Evolutionary conservation across 2,329 filamentous ascomycete genomes (phyloP), one percentile per base, ranked within the genome.

Genomic region (Calonectria leucothoes): DNA sequence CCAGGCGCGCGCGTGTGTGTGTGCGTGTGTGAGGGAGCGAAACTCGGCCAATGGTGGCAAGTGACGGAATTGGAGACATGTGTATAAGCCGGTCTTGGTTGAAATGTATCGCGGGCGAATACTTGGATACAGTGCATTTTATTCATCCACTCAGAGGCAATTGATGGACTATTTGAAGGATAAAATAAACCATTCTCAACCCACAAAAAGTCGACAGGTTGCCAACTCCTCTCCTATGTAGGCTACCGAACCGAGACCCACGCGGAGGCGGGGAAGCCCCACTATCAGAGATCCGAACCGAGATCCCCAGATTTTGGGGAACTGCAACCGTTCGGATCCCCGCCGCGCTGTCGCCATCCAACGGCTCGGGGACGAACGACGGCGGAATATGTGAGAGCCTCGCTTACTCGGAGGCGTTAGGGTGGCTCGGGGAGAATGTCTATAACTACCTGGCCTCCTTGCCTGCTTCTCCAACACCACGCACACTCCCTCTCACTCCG

Each of bases 271-370:
- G 55, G 55, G 31, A 27, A 3, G 55, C 33, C 55, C 55, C 55
- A 59, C 55, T 7, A 14, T 7, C 8, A 10, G n/a, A 39, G 35
- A 39, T 45, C 55, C 55, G 55, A 59, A 14, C 55, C 55, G 55
- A 59, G 55, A 59, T 59, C 55, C 49, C 55, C 55, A 59, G 55
- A 39, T 59, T 37, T 59, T 59, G 55, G 55, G 33, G 33, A 59
- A 59, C 33, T 7, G 31, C 25, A n/a, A 25, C 33, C 35, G n/a
- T 59, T 39, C 55, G 55, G 55, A 14, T 59, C 55, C 55, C 55
- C 55, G 55, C 55, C 55, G 27, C 35, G 12, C 12, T 12, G 17
- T 17, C 27, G 25, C 35, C 23, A 35, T 37, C 23, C 55, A 59
- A 59, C 33, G 55, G 55, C 55, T 59, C 55, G 55, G 55, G 14